These are phyloP conservation scores for Nigrospora oryzae DNA, from an alignment of 2,329 filamentous ascomycete genomes.

Conservation along the genomic window DNA sequence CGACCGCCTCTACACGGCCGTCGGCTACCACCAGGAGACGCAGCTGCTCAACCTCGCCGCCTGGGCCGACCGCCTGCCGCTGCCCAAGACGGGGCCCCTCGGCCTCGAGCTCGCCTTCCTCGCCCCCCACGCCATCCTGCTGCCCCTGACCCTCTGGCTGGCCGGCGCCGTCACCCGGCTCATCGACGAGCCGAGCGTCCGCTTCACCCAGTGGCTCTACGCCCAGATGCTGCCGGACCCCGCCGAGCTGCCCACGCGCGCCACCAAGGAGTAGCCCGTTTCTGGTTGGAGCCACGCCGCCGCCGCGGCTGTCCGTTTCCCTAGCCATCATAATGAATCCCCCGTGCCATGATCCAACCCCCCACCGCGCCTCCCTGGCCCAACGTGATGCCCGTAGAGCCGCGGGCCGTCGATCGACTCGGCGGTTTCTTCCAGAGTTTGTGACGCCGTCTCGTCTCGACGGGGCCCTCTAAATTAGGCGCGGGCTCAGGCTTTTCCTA, in stretches of 20 bases:
- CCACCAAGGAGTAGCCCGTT: neutral
- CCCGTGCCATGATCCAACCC: no score
- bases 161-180: slow-evolving; percentile 47
- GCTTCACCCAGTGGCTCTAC: slow-evolving; percentile 49
- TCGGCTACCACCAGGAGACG: slow-evolving; percentile 42
- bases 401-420: no score
- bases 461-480: no score
- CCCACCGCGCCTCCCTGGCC: no score
- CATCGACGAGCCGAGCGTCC: slow-evolving; percentile 53
- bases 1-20: slow-evolving; percentile 54
- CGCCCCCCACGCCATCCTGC: slow-evolving; percentile 47
- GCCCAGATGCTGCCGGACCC: slow-evolving; percentile 25
- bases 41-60: slow-evolving; percentile 41
- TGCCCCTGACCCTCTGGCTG: slow-evolving; percentile 50
- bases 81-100: slow-evolving; percentile 46
- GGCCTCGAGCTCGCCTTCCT: slow-evolving; percentile 55
- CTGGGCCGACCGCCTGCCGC: slow-evolving; percentile 48
- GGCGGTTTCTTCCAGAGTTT: no score
- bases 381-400: no score
- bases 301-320: no score
- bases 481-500: no score
- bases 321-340: neutral
- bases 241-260: neutral
- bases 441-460: no score
- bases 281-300: no score